These are phyloP conservation scores for Aspergillus ochraceus DNA, from an alignment of 2,329 filamentous ascomycete genomes.

Conservation along the genomic window DNA sequence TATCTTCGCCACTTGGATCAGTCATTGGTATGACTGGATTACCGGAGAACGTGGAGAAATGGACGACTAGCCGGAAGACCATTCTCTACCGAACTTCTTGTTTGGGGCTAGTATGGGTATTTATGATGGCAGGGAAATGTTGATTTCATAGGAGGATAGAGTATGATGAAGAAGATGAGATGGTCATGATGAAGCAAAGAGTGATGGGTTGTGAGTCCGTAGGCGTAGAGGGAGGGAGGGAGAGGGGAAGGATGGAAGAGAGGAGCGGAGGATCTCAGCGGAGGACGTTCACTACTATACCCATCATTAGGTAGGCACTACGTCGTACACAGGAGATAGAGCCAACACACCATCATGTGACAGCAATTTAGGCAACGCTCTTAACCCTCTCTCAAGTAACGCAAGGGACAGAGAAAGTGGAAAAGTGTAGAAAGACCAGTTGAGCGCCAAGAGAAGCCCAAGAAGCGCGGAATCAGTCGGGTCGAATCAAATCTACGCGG, in stretches of 20 bases:
- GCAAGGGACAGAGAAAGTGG: neutral
- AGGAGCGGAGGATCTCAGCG: neutral
- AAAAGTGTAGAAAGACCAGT: neutral
- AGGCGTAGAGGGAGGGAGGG: too few relatives aligned
- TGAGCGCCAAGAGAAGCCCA: slow-evolving; percentile 3
- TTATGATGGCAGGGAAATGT: too few relatives aligned
- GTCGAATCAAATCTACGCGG: slow-evolving; percentile 6
- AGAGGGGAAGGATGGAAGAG: neutral
- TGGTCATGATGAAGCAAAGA: too few relatives aligned
- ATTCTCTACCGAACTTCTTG: neutral
- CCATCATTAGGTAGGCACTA: too few relatives aligned
- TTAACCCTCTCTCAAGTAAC: neutral
- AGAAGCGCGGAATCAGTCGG: neutral
- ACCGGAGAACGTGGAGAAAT: neutral
- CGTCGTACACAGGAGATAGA: too few relatives aligned
- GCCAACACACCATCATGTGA: neutral
- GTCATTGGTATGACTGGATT: too few relatives aligned
- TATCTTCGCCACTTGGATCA: neutral
- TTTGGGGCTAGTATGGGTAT: too few relatives aligned
- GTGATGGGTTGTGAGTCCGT: too few relatives aligned
- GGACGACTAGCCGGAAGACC: neutral
- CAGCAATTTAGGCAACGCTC: neutral
- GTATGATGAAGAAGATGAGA: too few relatives aligned
- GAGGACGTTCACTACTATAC: too few relatives aligned
- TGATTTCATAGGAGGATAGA: too few relatives aligned